Conservation (phyloP, 2,329 filamentous ascomycete species). For the Fusarium papillatum region DNA sequence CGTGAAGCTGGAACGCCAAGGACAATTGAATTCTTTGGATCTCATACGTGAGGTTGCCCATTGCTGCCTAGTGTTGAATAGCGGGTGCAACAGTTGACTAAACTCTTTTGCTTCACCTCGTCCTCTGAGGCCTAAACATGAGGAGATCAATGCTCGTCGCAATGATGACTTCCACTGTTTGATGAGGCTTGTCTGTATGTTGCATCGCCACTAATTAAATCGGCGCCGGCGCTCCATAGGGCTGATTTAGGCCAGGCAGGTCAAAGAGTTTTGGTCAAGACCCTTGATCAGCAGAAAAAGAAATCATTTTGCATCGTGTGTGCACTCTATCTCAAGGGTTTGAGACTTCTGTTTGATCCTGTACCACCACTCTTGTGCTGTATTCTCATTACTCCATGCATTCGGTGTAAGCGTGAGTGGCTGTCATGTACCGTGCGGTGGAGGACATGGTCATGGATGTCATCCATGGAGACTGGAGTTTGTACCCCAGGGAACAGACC, state of each 20-base stretch:
- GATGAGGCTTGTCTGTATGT: background rate
- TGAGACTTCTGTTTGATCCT: background rate
- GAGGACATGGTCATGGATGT: background rate
- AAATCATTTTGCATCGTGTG: background rate
- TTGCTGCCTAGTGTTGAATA: background rate
- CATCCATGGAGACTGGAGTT: background rate
- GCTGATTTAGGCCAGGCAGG: background rate
- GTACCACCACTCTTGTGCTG: background rate
- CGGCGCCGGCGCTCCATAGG: background rate
- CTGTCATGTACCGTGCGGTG: background rate
- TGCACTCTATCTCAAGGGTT: background rate
- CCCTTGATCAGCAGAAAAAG: background rate
- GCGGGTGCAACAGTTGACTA: background rate
- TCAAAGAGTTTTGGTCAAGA: background rate
- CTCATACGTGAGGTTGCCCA: background rate
- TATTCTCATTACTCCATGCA: background rate
- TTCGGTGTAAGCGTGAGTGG: background rate
- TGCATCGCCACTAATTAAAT: background rate
- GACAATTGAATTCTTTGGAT: background rate
- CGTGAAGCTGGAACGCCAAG: constrained; percentile 5
- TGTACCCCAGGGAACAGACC: background rate
- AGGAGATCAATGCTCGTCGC: background rate
- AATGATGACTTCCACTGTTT: background rate
- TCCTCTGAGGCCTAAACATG: too few relatives aligned
- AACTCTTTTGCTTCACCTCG: background rate